These are phyloP conservation scores for Xylaria sp. DNA, from an alignment of 2,329 filamentous ascomycete species.

Conservation along the genomic window DNA sequence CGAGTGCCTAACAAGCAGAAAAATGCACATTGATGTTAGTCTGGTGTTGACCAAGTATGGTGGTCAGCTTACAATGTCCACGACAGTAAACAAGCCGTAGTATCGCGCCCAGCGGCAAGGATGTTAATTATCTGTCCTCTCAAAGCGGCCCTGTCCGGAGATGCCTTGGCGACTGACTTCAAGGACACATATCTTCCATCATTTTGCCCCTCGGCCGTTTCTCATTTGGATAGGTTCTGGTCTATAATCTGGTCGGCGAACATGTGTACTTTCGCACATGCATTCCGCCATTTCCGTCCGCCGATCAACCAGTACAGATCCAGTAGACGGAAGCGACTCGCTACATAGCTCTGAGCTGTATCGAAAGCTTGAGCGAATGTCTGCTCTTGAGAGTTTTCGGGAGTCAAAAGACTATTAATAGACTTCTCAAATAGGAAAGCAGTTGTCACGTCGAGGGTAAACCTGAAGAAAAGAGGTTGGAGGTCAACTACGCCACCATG, in stretches of 20 bases:
- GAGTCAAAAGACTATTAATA: constrained; percentile 37
- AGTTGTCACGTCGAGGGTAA: constrained; percentile 46
- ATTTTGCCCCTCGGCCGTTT: constrained; percentile 20
- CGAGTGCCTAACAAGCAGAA: constrained; percentile 43
- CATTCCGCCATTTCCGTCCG: constrained; percentile 34
- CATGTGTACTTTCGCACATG: constrained; percentile 39
- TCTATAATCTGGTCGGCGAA: constrained; percentile 45
- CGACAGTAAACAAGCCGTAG: constrained; percentile 43
- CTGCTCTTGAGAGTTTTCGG: constrained; percentile 29
- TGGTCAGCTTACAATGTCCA: constrained; percentile 43
- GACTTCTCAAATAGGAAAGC: constrained; percentile 47
- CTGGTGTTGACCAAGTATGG: background rate
- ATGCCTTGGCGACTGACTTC: constrained; percentile 39
- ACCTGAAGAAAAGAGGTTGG: constrained; percentile 44
- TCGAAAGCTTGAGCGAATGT: constrained; percentile 42
- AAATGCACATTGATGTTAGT: constrained; percentile 32
- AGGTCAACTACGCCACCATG: constrained; percentile 40
- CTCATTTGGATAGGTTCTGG: constrained; percentile 36
- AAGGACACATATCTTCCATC: constrained; percentile 41
- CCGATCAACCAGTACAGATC: constrained; percentile 44
- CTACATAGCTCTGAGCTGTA: constrained; percentile 40
- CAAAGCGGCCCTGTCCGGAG: constrained; percentile 38
- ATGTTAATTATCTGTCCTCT: constrained; percentile 47
- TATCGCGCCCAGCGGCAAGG: constrained; percentile 45
- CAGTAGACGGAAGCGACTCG: constrained; percentile 39